Base-by-base conservation (phyloP, 805 yeast species). In the Candida argentea region DNA sequence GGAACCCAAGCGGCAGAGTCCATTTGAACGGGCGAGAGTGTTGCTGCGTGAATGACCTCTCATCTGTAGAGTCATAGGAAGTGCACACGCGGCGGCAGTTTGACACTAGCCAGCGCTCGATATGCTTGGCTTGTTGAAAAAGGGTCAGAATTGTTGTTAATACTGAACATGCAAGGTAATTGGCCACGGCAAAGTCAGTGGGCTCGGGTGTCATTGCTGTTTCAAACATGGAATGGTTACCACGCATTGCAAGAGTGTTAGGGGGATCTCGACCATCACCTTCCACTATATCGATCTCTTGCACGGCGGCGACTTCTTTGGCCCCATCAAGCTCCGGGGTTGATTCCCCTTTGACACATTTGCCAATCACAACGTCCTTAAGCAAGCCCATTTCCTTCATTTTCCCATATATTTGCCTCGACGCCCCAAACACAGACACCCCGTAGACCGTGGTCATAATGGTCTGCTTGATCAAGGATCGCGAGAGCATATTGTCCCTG, bases 381-480 rank as follows among this genome's bases (percentile, higher is more conserved):
- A 12, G 5, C 14, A 18, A 20, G 4, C 27, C 27, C 5, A 45
- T 26, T 5, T 46, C 54, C 22, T 44, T 37, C 14, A 52, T 37
- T 23, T 44, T 32, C 16, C 35, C 40, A 3, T 36, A 17, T n/a
- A 62, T 46, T 37, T 62, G 68, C 6, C 29, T 27, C 2, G 44
- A 33, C 1, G 61, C 67, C 0, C 68, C 68, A 37, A 28, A 51
- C 2, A 26, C 21, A 0, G 67, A 61, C 2, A 62, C 67, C 0
- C 68, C 67, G 35, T 62, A 62, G 1, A 62, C 68, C 4, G 60
- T 53, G 5, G 68, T 62, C 68, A 62, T 62, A 4, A 61, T 57
- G 1, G 67, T 61, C 28, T 58, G 57, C 36, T 62, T 62, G 22
- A 62, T 43, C 14, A 61, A 35, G 26, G 53, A 57, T 6, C 68